Base-by-base conservation (phyloP, 306 rosid species). In the Myrica gale region DNA sequence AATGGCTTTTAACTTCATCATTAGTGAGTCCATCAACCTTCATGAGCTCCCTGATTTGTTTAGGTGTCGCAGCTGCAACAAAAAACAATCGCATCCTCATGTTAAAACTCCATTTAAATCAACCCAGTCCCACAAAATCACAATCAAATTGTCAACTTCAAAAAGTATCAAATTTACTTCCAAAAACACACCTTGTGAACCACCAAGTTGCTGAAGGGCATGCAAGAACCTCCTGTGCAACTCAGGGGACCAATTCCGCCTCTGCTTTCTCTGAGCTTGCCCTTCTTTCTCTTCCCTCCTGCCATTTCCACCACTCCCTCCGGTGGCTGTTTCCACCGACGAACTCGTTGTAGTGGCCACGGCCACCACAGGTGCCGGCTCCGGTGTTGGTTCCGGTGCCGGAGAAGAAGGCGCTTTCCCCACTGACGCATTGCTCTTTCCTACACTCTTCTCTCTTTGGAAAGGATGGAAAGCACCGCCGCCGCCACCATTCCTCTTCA, bases 1-100 rank as follows among this genome's bases (percentile, higher is more conserved):
- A 84, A 80, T 93, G 98, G 83, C 98, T 93, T 81, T 93, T 93
- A 79, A 93, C 98, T 83, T 93, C 98, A 57, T 91, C 98, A 72
- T 93, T 93, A n/a, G 98, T 93, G 73, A 93, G 96, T 45, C 97
- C 96, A 87, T 93, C 97, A 55, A 91, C 97, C 83, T 89, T 93
- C 98, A 93, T 93, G 16, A 84, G 80, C 50, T 93, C 98, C 75
- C 97, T 88, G 74, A 93, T 93, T 83, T 93, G 98, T 79, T 93
- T 93, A 2, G 98, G 98, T 0, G 98, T 93, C 32, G 98, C 98
- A 76, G 82, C 98, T 93, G 78, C 61, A 82, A 74, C 55, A 79
- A 1, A 46, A 84, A 76, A 12, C 54, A 70, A 79, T 68, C 69
- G 56, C 53, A 15, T 13, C 73, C 66, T 54, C 46, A 51, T 4